A percentile compares a stretch with the other conserved stretches of the same genome.
Conservation (phyloP, 495 filamentous ascomycete genomes). For the Friedmanniomyces simplex region DNA sequence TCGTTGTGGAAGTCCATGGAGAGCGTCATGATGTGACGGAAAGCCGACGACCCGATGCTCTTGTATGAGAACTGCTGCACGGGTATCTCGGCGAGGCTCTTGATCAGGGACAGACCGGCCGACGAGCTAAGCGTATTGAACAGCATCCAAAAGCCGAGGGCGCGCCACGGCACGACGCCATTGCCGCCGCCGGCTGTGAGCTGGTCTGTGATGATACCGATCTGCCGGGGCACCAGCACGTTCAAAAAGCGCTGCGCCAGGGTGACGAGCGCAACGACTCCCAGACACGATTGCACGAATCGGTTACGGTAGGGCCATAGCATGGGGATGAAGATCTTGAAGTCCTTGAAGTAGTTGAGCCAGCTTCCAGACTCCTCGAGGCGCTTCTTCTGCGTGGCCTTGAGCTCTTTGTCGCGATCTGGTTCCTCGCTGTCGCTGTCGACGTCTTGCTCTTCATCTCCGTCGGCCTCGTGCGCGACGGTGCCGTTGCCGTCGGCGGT, state of each 20-base stretch:
- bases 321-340: conserved; percentile 31
- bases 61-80: conserved; percentile 55
- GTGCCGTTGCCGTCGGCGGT: not conserved
- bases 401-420: conserved; percentile 25
- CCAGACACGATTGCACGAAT: conserved; percentile 23
- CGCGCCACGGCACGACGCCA: conserved; percentile 25
- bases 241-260: conserved; percentile 26
- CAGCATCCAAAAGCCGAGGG: conserved; percentile 29
- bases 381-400: conserved; percentile 20
- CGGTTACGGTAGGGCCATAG: conserved; percentile 27
- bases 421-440: conserved; percentile 18
- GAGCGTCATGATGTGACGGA: conserved; percentile 65
- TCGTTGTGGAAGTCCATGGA: conserved; percentile 71
- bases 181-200: conserved; percentile 12
- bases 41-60: conserved; percentile 52
- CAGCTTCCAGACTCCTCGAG: conserved; percentile 29
- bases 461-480: not conserved
- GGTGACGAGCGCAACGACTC: conserved; percentile 16
- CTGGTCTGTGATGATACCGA: conserved; percentile 31
- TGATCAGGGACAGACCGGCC: conserved; percentile 14
- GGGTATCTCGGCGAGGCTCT: conserved; percentile 13
- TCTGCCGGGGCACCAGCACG: conserved; percentile 26
- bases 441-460: conserved; percentile 1
- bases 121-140: conserved; percentile 14
- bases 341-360: conserved; percentile 29